Base-by-base conservation (phyloP, 805 yeast genomes). In the Nakazawaea pomicola region DNA sequence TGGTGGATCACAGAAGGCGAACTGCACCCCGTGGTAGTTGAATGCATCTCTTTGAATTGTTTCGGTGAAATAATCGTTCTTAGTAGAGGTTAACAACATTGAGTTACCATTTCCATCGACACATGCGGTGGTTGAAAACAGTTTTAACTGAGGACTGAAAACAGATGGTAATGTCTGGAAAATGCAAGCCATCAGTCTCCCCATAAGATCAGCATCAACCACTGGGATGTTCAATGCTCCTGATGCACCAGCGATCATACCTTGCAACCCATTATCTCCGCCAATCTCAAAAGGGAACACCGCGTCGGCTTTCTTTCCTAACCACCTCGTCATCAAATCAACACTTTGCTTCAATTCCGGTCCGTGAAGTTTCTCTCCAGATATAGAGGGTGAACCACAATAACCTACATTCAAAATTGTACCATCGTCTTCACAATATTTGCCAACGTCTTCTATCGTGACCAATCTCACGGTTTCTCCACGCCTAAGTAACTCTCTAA, bases 341-440 rank as follows among this genome's bases (percentile, higher is more conserved):
- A 57, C 27, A 41, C 71, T 50, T 29, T 59, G 60, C 7, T 48
- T 44, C 33, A 69, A 48, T 47, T 67, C 75, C 23, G 57, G 40
- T 0, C 70, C 71, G 40, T 60, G 59, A 29, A 70, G 47, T 37
- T 67, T 61, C 43, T 70, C 76, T 40, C 60, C 56, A 10, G 66
- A 52, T 25, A 70, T 70, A 0, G 69, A 61, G 2, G 76, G 74
- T 3, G 74, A 67, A 1, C 76, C 76, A 31, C 61, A 64, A 46
- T 54, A 60, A 10, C 69, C 64, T 14, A 64, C 62, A n/a, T 64
- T 51, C 19, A 61, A 54, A 6, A 62, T 55, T 6, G 53, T 45
- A 15, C 65, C 67, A 20, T 45, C 44, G 12, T 53, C 61, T 15
- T 50, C 43, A 17, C 56, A 43, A 45, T 47, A 40, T 20, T 51